Base-by-base conservation (phyloP, 305 asterid species). In the Plantago coronopus region DNA sequence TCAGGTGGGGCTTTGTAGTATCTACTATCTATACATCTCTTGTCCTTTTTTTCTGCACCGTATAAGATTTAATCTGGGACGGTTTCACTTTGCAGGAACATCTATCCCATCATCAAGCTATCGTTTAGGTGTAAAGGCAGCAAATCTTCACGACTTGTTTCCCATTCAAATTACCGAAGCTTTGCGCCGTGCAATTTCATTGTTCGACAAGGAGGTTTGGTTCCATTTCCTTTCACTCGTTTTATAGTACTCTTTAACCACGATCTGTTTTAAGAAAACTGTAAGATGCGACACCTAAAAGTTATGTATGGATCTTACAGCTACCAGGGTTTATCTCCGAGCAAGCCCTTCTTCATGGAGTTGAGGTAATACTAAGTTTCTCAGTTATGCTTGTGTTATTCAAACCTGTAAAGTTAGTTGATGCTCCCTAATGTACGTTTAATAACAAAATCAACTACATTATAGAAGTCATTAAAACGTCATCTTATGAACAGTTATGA, bases 341-440 rank as follows among this genome's bases (percentile, higher is more conserved):
- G 57, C 66, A 59, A 15, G 99, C 87, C 31, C 96, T 89, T 76
- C 94, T 93, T 63, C 99, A 89, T 53, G 97, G 96, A 68, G 99
- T 93, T 14, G 99, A 93, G 99, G 97, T 93, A 81, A 54, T 14
- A 55, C 42, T 48, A 51, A 57, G 54, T 22, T 56, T 51, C 44
- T 48, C 18, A 31, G 20, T 57, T 0, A n/a, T 51, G 18, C 38
- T 20, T 46, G 50, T 54, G 43, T 50, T 49, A 10, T 37, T 22
- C 23, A 54, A 27, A 12, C 22, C 21, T 27, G 14, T 59, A 21
- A 44, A 31, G 15, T 29, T 50, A 48, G 54, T 7, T 29, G 18
- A 14, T 8, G 3, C n/a, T n/a, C 2, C 38, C 27, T 22, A 51
- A 17, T 51, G 57, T 51, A n/a, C 3, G 31, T 22, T 51, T 17